Evolutionary conservation across 2,329 filamentous ascomycete species (phyloP).

Genomic region (Stachybotrys echinatus): DNA sequence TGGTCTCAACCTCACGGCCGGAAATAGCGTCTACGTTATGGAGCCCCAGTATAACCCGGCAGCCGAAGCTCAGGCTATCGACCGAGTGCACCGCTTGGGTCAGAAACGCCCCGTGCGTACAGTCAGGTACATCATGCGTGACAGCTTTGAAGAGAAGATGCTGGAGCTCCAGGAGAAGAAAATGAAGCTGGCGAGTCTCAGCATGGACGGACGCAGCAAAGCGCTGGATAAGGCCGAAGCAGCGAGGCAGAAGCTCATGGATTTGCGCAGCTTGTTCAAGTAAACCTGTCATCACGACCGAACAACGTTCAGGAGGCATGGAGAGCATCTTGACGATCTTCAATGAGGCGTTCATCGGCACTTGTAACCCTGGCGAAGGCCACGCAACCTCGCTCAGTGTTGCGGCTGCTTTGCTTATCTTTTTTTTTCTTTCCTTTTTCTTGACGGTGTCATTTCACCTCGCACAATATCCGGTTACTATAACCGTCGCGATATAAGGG

Average conservation of each 20-base stretch:
- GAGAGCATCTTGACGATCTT: no score
- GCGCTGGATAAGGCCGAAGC: conserved; percentile 45
- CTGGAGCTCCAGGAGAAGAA: conserved; percentile 86
- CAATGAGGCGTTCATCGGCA: no score
- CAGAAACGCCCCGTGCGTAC: conserved; percentile 88
- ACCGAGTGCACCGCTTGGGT: conserved; percentile 85
- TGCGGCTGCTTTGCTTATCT: no score
- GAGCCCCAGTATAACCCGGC: conserved; percentile 97
- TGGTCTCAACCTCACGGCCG: conserved; percentile 83
- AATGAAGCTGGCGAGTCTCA: conserved; percentile 81
- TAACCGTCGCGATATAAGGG: no score
- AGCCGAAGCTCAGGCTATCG: conserved; percentile 88
- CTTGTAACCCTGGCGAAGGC: no score
- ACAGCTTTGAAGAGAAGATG: conserved; percentile 94
- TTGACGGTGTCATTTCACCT: no score
- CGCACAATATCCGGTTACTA: no score
- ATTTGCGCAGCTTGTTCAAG: conserved; percentile 54
- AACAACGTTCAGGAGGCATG: conserved; percentile 9
- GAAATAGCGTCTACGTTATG: conserved; percentile 90
- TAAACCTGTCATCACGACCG: conserved; percentile 17
- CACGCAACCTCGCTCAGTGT: no score
- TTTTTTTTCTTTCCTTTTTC: no score
- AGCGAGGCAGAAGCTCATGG: conserved; percentile 57
- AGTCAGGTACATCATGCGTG: conserved; percentile 81
- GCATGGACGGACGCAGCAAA: conserved; percentile 63